phyloP scores from a whole-genome alignment of 2,329 filamentous ascomycete species.

The Teratosphaeria pseudoeucalypti region DNA sequence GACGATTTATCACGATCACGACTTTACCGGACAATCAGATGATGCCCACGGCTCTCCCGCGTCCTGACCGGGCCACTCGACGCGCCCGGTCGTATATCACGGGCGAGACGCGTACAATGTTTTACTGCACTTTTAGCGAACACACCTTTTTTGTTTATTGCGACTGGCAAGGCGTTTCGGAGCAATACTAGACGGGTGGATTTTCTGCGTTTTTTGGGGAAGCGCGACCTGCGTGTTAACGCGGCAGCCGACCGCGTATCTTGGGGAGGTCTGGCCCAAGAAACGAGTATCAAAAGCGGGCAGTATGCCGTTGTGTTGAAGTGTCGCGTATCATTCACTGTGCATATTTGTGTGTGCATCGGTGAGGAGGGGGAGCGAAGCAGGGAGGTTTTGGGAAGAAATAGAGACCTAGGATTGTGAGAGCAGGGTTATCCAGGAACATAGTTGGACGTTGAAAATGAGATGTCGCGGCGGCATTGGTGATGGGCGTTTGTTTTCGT shows the following conservation, averaged over 20 bases:
- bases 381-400: background rate
- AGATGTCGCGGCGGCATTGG: too few relatives aligned
- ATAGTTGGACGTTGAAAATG: too few relatives aligned
- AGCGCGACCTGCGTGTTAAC: too few relatives aligned
- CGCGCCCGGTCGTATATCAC: background rate
- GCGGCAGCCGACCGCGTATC: too few relatives aligned
- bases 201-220: background rate
- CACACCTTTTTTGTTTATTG: background rate
- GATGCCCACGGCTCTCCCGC: background rate
- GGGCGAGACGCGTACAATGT: background rate
- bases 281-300: conserved; percentile 4
- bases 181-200: background rate
- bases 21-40: background rate
- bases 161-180: conserved; percentile 6
- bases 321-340: conserved; percentile 5
- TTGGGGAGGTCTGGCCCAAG: background rate
- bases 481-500: too few relatives aligned
- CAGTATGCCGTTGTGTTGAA: conserved; percentile 1
- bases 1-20: conserved; percentile 10
- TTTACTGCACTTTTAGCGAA: conserved; percentile 9
- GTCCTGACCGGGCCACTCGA: background rate
- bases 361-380: background rate
- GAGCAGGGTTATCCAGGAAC: too few relatives aligned
- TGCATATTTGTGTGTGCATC: background rate
- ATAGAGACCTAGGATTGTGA: background rate